These are phyloP conservation scores for Yamagishiella unicocca DNA, from an alignment of 139 green algal species.

Conservation along the genomic window DNA sequence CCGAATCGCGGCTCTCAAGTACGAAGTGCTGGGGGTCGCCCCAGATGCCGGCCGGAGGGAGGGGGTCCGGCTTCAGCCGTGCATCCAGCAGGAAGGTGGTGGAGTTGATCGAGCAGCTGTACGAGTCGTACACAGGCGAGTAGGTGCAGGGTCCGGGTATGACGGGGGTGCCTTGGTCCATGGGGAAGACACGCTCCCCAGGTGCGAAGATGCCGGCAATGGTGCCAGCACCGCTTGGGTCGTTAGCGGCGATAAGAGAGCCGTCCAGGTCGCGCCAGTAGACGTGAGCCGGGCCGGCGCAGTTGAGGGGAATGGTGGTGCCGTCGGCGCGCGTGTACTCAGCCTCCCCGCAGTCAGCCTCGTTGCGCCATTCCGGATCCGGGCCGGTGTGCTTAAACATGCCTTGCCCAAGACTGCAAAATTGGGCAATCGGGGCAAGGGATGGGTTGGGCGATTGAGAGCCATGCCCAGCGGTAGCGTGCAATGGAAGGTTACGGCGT, in stretches of 20 bases:
- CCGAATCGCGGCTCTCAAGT: slow-evolving; percentile 64
- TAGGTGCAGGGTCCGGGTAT: slow-evolving; percentile 58
- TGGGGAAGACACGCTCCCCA: slow-evolving; percentile 6
- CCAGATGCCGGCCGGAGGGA: slow-evolving; percentile 56
- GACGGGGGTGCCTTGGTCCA: slow-evolving; percentile 57
- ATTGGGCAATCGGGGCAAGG: neutral
- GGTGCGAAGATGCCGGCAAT: neutral
- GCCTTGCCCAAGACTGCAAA: slow-evolving; percentile 2
- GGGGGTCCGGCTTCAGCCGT: slow-evolving; percentile 43
- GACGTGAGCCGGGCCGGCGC: slow-evolving; percentile 63
- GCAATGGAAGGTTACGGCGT: too few species aligned
- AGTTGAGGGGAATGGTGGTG: slow-evolving; percentile 64
- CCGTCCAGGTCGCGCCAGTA: slow-evolving; percentile 67
- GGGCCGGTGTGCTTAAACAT: slow-evolving; percentile 48
- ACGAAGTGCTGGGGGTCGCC: slow-evolving; percentile 70
- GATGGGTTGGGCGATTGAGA: too few species aligned
- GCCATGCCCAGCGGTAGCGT: too few species aligned
- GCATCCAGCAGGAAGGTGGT: slow-evolving; percentile 39
- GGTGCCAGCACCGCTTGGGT: neutral
- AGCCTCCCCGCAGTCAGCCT: slow-evolving; percentile 55
- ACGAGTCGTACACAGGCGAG: slow-evolving; percentile 32
- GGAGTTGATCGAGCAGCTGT: slow-evolving; percentile 45
- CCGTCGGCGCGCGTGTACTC: slow-evolving; percentile 28
- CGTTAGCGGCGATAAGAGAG: neutral
- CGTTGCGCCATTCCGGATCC: slow-evolving; percentile 60